Percentiles rank a stretch among this genome's conserved stretches.
These are phyloP conservation scores for Phaeotremella skinneri DNA, from an alignment of 768 basidiomycete species.

Conservation along the genomic window DNA sequence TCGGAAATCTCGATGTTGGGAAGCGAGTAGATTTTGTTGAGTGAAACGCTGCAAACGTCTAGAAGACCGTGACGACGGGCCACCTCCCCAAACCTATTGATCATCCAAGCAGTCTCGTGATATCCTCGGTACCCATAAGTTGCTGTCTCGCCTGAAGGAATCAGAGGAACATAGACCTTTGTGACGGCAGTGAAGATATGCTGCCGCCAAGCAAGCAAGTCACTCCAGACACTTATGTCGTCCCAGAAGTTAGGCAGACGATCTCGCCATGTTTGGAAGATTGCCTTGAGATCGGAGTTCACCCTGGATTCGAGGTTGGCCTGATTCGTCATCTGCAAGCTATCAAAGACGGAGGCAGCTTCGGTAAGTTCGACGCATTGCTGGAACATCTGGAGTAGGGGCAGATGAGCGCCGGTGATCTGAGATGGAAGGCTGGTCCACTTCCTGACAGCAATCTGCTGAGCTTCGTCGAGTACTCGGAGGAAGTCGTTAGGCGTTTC, in stretches of 20 bases:
- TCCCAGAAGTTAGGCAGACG: slow-evolving; percentile 92
- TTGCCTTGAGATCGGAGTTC: slow-evolving; percentile 82
- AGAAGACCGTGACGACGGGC: slow-evolving; percentile 94
- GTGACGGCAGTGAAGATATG: slow-evolving; percentile 98
- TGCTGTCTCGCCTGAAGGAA: slow-evolving; percentile 56
- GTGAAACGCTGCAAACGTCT: slow-evolving; percentile 89
- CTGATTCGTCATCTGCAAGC: slow-evolving; percentile 77
- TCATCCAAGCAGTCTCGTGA: slow-evolving; percentile 99
- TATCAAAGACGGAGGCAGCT: slow-evolving; percentile 84
- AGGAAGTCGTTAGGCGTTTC: slow-evolving; percentile 80
- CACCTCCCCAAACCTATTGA: slow-evolving; percentile 98
- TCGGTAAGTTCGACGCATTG: slow-evolving; percentile 98
- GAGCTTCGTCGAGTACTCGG: slow-evolving; percentile 85
- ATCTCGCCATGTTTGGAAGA: slow-evolving; percentile 95
- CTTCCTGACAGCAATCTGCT: slow-evolving; percentile 93
- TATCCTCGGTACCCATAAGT: slow-evolving; percentile 87
- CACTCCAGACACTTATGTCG: slow-evolving; percentile 98
- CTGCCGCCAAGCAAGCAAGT: slow-evolving; percentile 98
- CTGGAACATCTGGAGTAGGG: slow-evolving; percentile 94
- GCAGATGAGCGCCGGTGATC: slow-evolving; percentile 87
- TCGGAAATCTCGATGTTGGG: slow-evolving; percentile 99
- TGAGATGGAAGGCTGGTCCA: slow-evolving; percentile 86
- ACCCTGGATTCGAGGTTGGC: slow-evolving; percentile 92
- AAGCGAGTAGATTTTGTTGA: slow-evolving; percentile 96
- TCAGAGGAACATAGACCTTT: slow-evolving; percentile 89